These are phyloP conservation scores for Zalaria sp. DNA, from an alignment of 2,329 filamentous ascomycete genomes.

Conservation along the genomic window DNA sequence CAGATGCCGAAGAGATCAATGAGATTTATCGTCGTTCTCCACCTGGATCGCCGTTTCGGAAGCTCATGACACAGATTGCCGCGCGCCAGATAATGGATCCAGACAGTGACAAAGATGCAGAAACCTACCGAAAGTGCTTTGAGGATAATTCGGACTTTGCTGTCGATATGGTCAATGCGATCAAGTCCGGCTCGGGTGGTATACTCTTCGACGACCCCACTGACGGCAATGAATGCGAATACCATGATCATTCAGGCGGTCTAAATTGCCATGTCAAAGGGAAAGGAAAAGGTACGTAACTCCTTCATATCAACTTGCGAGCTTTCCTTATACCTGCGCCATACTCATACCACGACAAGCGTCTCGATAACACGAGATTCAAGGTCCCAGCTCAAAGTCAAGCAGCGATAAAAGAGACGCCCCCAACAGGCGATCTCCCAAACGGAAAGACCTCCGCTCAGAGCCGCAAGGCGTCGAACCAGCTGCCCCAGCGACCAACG, in stretches of 20 bases:
- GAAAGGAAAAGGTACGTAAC: conserved; percentile 5
- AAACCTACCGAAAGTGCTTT: conserved; percentile 36
- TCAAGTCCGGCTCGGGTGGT: conserved; percentile 34
- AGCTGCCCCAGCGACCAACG: not conserved
- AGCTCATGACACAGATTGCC: conserved; percentile 38
- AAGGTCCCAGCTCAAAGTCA: conserved; percentile 7
- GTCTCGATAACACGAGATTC: conserved; percentile 4
- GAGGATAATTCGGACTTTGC: conserved; percentile 36
- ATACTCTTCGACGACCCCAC: conserved; percentile 40
- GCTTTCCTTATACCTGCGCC: not conserved
- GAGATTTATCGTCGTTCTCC: conserved; percentile 36
- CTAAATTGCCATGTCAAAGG: conserved; percentile 17
- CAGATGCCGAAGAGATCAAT: conserved; percentile 40
- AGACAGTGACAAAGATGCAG: conserved; percentile 32
- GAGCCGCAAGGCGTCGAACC: no score
- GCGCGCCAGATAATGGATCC: conserved; percentile 44
- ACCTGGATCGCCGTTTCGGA: conserved; percentile 31
- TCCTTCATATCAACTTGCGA: not conserved
- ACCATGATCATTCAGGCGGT: conserved; percentile 36
- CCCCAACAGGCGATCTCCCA: not conserved
- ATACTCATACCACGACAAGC: conserved; percentile 2
- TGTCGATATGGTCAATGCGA: conserved; percentile 38
- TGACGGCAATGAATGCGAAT: conserved; percentile 29
- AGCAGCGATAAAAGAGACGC: conserved; percentile 2
- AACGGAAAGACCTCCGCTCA: not conserved